Percentiles rank a stretch among this genome's conserved stretches.
Conservation (phyloP, 164 flowering plant genomes). For the Saururus chinensis region DNA sequence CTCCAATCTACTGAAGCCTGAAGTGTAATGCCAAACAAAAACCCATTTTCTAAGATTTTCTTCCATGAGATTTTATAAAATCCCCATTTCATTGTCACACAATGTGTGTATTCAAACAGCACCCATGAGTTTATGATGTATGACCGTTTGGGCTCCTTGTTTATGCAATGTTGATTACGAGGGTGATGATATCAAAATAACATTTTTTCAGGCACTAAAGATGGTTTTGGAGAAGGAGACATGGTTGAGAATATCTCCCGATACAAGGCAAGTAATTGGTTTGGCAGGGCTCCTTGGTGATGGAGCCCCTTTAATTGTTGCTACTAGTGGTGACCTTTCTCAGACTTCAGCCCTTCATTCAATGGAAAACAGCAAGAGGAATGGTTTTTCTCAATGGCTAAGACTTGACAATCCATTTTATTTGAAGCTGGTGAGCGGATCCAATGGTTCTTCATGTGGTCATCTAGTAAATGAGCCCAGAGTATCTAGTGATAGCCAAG, state of each 20-base stretch:
- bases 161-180: no score
- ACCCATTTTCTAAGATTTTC: no score
- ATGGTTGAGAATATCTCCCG: slow-evolving; percentile 72
- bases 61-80: no score
- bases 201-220: slow-evolving; percentile 56
- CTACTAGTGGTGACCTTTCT: slow-evolving; percentile 32
- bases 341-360: slow-evolving; percentile 26
- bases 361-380: slow-evolving; percentile 28
- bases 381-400: slow-evolving; percentile 70
- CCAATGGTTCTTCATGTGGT: slow-evolving; percentile 29
- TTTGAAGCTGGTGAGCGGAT: slow-evolving; percentile 24
- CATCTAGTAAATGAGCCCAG: slow-evolving; percentile 28
- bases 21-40: no score
- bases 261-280: slow-evolving; percentile 63
- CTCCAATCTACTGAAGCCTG: no score
- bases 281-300: slow-evolving; percentile 96
- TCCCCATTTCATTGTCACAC: no score
- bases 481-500: slow-evolving; percentile 23
- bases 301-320: slow-evolving; percentile 70
- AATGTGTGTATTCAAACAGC: no score
- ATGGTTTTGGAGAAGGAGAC: slow-evolving; percentile 94
- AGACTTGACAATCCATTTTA: slow-evolving; percentile 66
- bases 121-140: no score
- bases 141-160: no score
- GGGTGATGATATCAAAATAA: no score